phyloP scores from a whole-genome alignment of 23 red algal genomes.

The Gracilaria gracilis region DNA sequence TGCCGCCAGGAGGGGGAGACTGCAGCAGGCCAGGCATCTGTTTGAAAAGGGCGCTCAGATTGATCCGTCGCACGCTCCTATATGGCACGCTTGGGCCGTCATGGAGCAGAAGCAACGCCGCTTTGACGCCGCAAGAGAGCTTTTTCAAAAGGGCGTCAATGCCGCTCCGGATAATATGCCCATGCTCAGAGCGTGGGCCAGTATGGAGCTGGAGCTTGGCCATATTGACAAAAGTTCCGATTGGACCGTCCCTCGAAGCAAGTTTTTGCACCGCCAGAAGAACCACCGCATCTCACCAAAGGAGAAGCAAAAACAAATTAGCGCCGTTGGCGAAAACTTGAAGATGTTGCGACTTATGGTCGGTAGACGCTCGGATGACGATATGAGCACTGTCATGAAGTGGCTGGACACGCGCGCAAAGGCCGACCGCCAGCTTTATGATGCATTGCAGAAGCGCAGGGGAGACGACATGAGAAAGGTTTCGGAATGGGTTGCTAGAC shows the following conservation, averaged over 20 bases:
- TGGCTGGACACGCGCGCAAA: slow-evolving; percentile 72
- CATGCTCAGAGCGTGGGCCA: slow-evolving; percentile 83
- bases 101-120: slow-evolving; percentile 81
- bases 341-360: slow-evolving; percentile 80
- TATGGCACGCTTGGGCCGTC: slow-evolving; percentile 87
- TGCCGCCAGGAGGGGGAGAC: slow-evolving; percentile 59
- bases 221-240: slow-evolving; percentile 74
- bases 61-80: slow-evolving; percentile 32
- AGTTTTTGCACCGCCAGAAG: background rate
- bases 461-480: slow-evolving; percentile 70
- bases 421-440: slow-evolving; percentile 63
- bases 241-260: slow-evolving; percentile 64
- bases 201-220: slow-evolving; percentile 88
- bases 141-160: slow-evolving; percentile 81
- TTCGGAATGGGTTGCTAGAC: slow-evolving; percentile 79
- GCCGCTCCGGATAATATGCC: slow-evolving; percentile 60
- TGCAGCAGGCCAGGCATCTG: slow-evolving; percentile 62
- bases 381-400: slow-evolving; percentile 82
- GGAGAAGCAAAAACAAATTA: slow-evolving; percentile 32
- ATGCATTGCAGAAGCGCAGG: slow-evolving; percentile 37
- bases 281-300: background rate
- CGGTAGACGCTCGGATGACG: slow-evolving; percentile 74
- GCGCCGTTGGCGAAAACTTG: slow-evolving; percentile 73
- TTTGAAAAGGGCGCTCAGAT: slow-evolving; percentile 54
- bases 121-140: slow-evolving; percentile 64